Base-by-base conservation (phyloP, 1,284 basidiomycete species). In the Cryptococcus jaspeensis region DNA sequence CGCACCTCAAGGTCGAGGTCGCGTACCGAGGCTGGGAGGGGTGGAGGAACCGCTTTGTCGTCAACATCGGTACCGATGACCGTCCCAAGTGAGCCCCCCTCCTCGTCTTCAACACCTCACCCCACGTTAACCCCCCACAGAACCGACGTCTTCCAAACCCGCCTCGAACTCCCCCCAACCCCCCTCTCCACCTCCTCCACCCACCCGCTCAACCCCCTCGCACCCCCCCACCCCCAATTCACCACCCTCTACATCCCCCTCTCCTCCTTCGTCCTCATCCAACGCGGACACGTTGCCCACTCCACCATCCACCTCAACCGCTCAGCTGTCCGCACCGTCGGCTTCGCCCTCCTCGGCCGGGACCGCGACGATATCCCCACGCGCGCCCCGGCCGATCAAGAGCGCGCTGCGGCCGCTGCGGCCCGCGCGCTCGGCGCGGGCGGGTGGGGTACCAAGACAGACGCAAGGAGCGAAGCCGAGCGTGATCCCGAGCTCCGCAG, bases 81-180 rank as follows among this genome's bases (percentile, higher is more conserved):
- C 78, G 80, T 5, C 76, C 80, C 15, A 71, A 73, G 62, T 76
- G 49, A 67, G 71, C 58, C 4, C 15, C 15, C 16, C 36, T 35
- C 18, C 20, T 46, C 11, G 0, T 36, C 0, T n/a, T 11, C 5
- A n/a, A n/a, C n/a, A n/a, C n/a, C n/a, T n/a, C n/a, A n/a, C n/a
- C 18, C 16, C 7, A 11, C 22, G 15, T 16, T 37, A 13, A 43
- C 35, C 7, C 8, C 6, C 11, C 25, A 11, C 53, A 76, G 75
- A 44, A 78, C 77, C 37, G 81, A 82, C 62, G 66, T 82, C n/a
- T 82, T 77, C 63, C 81, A 82, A 66, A 80, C 81, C 59, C 79
- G 80, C 2, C 73, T 81, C 11, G 76, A 73, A 23, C 66, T 81
- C 25, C 74, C 75, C 1, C 61, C 72, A 0, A 54, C 65, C 20